Conservation (phyloP, 306 rosid genomes). For the Dalbergia cochinchinensis region DNA sequence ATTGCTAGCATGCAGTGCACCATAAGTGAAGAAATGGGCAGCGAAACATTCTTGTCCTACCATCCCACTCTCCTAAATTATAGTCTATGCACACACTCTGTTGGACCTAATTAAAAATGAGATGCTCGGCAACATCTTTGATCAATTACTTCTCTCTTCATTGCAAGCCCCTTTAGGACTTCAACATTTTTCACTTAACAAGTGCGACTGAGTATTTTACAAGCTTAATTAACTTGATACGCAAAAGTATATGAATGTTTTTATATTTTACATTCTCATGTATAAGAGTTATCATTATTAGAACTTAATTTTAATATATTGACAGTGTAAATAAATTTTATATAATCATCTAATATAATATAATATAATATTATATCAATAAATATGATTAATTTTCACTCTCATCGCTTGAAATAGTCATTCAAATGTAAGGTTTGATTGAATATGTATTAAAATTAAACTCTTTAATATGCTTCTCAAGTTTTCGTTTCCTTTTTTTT, state of each 20-base stretch:
- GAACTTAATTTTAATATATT: too few relatives aligned
- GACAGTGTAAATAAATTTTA: too few relatives aligned
- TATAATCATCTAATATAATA: too few relatives aligned
- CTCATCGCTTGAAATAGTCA: too few relatives aligned
- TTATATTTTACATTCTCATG: neutral
- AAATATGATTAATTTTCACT: too few relatives aligned
- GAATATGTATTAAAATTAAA: too few relatives aligned
- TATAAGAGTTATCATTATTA: neutral
- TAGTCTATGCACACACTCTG: slow-evolving; percentile 32
- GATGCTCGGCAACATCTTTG: slow-evolving; percentile 7
- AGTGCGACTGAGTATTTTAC: neutral
- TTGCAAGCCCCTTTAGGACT: slow-evolving; percentile 19
- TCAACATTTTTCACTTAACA: neutral
- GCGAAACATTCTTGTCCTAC: slow-evolving; percentile 33
- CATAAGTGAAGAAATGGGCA: slow-evolving; percentile 36
- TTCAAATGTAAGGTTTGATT: too few relatives aligned
- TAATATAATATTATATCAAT: too few relatives aligned
- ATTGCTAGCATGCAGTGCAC: slow-evolving; percentile 47
- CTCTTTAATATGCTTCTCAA: too few relatives aligned
- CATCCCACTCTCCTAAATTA: slow-evolving; percentile 35
- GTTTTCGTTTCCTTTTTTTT: too few relatives aligned
- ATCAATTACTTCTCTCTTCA: slow-evolving; percentile 1
- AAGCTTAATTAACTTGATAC: neutral
- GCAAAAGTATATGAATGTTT: neutral
- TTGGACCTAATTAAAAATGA: neutral